Base-by-base conservation (phyloP, 2,329 filamentous ascomycete species). In the Aspergillus sp. region DNA sequence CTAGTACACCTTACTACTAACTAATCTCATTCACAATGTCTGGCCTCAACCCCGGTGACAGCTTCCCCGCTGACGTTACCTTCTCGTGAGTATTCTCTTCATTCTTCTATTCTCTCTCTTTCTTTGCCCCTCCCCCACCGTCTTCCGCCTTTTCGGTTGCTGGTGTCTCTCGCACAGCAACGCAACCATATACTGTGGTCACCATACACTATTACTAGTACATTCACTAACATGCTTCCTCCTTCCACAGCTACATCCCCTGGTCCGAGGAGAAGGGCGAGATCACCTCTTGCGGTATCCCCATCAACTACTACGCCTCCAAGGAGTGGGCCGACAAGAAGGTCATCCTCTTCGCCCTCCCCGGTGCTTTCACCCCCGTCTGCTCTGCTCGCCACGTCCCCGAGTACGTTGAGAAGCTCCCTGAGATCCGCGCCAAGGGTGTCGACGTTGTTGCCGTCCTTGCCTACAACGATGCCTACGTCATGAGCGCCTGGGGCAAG, bases 401-500 rank as follows among this genome's bases (percentile, higher is more conserved):
- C 63, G 89, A 89, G 63, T 96, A 92, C 84, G 85, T 94, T 70
- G 79, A 85, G 77, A 88, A 91, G 75, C 80, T 88, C 68, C 81
- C 85, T 56, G 82, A 88, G 73, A 83, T 96, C 77, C 88, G 88
- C 81, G 81, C 81, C 73, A 94, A 94, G 84, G 91, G 90, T 70
- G 90, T 96, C 67, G 92, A 96, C 78, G 78, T 89, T 64, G 86
- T 96, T 71, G 85, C 91, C 67, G 86, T 95, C 73, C 88, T 96
- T 72, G 90, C 91, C 62, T 89, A 82, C 82, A 96, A 96, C 79
- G 92, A 96, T 79, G 82, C 88, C 65, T 96, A 84, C 74, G 92
- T 96, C 77, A 94, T 94, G 90, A 88, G 87, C 70, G 91, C 90
- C 57, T 95, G 91, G 91, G 89, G 87, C 79, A 96, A 96, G 85